phyloP scores from a whole-genome alignment of 2,329 filamentous ascomycete species.

The Sphaerulina musiva region DNA sequence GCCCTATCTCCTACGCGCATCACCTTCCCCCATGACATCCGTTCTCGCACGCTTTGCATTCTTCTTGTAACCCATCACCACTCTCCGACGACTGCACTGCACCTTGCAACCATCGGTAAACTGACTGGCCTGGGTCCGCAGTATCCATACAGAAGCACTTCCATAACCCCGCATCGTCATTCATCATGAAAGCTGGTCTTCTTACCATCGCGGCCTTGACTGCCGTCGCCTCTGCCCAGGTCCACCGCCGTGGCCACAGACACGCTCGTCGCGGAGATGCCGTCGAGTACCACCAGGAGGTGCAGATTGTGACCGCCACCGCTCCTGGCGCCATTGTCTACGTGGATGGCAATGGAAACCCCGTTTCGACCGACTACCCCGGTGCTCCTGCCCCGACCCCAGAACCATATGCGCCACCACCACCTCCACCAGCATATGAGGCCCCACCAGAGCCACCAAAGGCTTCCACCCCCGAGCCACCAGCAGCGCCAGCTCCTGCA shows the following conservation, averaged over 20 bases:
- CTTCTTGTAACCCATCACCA: background rate
- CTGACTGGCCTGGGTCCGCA: constrained; percentile 25
- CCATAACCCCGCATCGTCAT: background rate
- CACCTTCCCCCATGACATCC: background rate
- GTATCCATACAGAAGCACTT: constrained; percentile 10
- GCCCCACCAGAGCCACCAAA: constrained; percentile 9
- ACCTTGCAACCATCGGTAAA: background rate
- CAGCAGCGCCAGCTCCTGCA: constrained; percentile 13
- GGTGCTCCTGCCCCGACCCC: constrained; percentile 11
- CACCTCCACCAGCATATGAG: constrained; percentile 9
- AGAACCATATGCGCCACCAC: constrained; percentile 7
- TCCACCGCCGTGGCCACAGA: constrained; percentile 32
- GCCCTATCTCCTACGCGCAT: background rate
- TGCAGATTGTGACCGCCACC: constrained; percentile 37
- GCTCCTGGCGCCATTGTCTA: constrained; percentile 52
- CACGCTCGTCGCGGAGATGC: constrained; percentile 33
- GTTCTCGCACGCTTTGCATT: background rate
- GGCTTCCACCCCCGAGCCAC: constrained; percentile 2
- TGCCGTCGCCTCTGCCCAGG: constrained; percentile 23
- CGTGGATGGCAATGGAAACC: constrained; percentile 53
- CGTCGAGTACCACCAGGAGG: constrained; percentile 29
- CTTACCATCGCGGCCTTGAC: constrained; percentile 25
- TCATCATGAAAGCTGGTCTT: constrained; percentile 31
- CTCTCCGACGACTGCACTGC: background rate
- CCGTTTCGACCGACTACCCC: background rate